phyloP scores from a whole-genome alignment of 108 stramenopile species.

The Bacterosira constricta region DNA sequence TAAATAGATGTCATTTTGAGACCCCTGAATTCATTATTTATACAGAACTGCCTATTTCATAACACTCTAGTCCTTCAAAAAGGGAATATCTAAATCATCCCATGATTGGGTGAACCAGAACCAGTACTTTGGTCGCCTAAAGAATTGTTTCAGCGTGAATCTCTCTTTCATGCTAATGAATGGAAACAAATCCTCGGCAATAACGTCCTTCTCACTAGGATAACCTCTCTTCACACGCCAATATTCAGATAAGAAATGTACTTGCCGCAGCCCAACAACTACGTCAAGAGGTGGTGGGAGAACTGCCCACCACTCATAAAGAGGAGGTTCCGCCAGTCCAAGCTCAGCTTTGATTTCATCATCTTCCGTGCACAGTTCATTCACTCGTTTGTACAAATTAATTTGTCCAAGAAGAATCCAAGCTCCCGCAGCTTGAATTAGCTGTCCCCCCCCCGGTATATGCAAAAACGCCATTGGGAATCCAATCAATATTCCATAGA shows the following conservation, averaged over 20 bases:
- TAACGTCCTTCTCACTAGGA: conserved; percentile 55
- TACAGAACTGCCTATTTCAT: too few species aligned
- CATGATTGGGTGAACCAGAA: conserved; percentile 74
- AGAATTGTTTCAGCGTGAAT: conserved; percentile 73
- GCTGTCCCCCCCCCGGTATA: conserved; percentile 46
- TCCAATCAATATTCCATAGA: conserved; percentile 62
- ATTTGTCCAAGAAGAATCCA: conserved; percentile 70
- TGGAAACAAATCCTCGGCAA: conserved; percentile 69
- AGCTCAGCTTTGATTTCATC: conserved; percentile 18
- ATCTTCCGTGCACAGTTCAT: conserved; percentile 63
- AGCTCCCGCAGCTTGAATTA: conserved; percentile 45
- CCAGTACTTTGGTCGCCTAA: conserved; percentile 62
- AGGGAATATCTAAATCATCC: conserved; percentile 58
- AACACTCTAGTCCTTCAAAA: conserved; percentile 23
- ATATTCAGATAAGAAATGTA: conserved; percentile 73
- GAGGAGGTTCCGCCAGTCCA: conserved; percentile 41
- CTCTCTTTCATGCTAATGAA: conserved; percentile 61
- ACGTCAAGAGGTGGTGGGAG: conserved; percentile 77
- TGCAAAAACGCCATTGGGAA: conserved; percentile 52
- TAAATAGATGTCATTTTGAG: too few species aligned
- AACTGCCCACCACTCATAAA: conserved; percentile 73
- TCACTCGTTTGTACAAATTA: conserved; percentile 73
- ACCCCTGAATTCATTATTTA: too few species aligned
- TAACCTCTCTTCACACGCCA: conserved; percentile 57
- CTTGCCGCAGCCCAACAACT: conserved; percentile 74